Percentiles rank a stretch among this genome's conserved stretches.
Evolutionary conservation across 2,329 filamentous ascomycete species (phyloP).

Genomic region (Talaromyces rugulosus): DNA sequence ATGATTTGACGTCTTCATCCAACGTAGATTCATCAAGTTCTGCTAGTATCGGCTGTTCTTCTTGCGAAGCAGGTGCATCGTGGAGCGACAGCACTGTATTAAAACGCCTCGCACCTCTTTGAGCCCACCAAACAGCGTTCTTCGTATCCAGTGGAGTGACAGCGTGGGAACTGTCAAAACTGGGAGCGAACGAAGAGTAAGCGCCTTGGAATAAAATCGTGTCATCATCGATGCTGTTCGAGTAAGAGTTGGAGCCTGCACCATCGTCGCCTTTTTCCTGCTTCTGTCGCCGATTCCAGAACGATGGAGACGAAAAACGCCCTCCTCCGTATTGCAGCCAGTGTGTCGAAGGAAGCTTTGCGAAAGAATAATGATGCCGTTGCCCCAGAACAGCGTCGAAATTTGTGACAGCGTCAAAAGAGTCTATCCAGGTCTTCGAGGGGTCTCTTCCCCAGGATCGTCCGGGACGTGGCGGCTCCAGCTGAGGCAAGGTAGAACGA

Average conservation of each 20-base stretch:
- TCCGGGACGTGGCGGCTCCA: constrained; percentile 38
- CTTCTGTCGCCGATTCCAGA: constrained; percentile 35
- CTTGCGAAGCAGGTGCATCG: constrained; percentile 16
- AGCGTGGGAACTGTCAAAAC: constrained; percentile 42
- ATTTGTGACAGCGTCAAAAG: constrained; percentile 36
- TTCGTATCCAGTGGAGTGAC: constrained; percentile 40
- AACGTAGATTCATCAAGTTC: constrained; percentile 38
- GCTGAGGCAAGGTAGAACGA: constrained; percentile 31
- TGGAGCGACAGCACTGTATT: constrained; percentile 30
- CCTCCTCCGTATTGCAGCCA: constrained; percentile 44
- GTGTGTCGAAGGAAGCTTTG: constrained; percentile 35
- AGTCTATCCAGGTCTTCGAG: constrained; percentile 36
- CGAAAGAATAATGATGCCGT: constrained; percentile 37
- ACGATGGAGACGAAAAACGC: constrained; percentile 33
- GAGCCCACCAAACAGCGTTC: constrained; percentile 44
- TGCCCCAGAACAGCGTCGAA: constrained; percentile 30
- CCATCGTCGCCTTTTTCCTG: constrained; percentile 19
- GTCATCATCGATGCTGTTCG: constrained; percentile 29
- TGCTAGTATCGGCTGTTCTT: constrained; percentile 22
- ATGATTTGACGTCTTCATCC: constrained; percentile 40
- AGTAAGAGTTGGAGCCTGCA: constrained; percentile 14
- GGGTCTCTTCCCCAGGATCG: constrained; percentile 28
- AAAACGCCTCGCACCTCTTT: constrained; percentile 36
- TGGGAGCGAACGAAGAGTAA: constrained; percentile 48
- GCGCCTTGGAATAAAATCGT: constrained; percentile 37